Conservation (phyloP, 257 asterid genomes). For the Striga asiatica region DNA sequence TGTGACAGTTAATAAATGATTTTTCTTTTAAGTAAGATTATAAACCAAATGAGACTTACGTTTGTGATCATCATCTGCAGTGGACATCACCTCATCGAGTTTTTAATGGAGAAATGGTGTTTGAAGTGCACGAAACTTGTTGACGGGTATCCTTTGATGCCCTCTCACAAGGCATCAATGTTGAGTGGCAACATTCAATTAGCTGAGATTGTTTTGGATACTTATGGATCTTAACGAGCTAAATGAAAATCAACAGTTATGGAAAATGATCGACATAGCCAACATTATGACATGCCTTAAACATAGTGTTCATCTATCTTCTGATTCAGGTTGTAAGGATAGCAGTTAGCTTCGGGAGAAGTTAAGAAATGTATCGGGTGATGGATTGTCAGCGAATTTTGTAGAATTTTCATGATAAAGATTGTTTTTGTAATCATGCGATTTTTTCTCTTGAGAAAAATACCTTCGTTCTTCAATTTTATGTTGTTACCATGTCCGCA, state of each 20-base stretch:
- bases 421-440: too few relatives aligned
- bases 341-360: background rate
- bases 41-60: background rate
- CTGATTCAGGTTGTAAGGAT: background rate
- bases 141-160: constrained; percentile 79
- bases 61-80: constrained; percentile 28
- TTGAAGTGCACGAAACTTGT: constrained; percentile 70
- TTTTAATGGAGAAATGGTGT: constrained; percentile 85
- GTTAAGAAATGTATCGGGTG: too few relatives aligned
- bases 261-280: background rate
- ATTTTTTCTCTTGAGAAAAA: too few relatives aligned
- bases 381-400: too few relatives aligned
- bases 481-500: too few relatives aligned
- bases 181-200: constrained; percentile 81
- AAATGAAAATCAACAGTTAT: too few relatives aligned
- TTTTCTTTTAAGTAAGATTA: too few relatives aligned
- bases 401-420: background rate
- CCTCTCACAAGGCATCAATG: constrained; percentile 55
- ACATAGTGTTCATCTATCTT: background rate
- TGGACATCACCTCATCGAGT: constrained; percentile 88
- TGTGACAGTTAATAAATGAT: too few relatives aligned
- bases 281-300: background rate
- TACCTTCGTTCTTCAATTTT: too few relatives aligned
- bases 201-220: constrained; percentile 64
- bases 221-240: background rate